A percentile compares a stretch with the other conserved stretches of the same genome.
These are phyloP conservation scores for Coniferiporia sulphurascens DNA, from an alignment of 1,284 basidiomycete genomes.

Conservation along the genomic window DNA sequence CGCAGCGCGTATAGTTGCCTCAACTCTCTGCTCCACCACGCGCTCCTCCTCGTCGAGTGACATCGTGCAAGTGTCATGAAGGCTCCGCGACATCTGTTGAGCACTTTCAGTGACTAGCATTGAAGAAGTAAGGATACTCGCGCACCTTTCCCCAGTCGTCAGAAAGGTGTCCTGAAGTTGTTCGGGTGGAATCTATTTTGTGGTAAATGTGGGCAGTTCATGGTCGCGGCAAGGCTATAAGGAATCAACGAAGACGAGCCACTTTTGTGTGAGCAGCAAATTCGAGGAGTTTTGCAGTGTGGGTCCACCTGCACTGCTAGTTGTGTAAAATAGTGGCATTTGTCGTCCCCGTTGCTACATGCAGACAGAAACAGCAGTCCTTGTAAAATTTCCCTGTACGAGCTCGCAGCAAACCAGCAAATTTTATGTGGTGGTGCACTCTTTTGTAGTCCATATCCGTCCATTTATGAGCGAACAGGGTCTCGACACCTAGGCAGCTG, in stretches of 20 bases:
- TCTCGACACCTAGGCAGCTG: too few relatives aligned
- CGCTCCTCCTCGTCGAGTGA: not conserved
- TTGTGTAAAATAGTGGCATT: not conserved
- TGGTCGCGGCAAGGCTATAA: not conserved
- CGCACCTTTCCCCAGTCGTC: not conserved
- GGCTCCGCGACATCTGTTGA: not conserved
- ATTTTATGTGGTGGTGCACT: not conserved
- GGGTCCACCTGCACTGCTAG: not conserved
- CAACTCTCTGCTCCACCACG: not conserved
- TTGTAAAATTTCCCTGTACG: not conserved
- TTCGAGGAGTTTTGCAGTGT: not conserved
- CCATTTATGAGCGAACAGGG: not conserved
- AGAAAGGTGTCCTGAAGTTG: not conserved
- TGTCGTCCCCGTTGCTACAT: not conserved
- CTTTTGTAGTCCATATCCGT: not conserved
- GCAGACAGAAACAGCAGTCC: not conserved
- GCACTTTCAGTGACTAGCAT: not conserved
- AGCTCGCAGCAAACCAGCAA: not conserved
- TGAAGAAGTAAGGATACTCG: not conserved
- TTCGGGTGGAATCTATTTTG: not conserved
- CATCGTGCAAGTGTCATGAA: not conserved
- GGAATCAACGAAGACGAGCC: not conserved
- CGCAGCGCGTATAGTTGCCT: not conserved
- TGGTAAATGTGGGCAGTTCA: not conserved
- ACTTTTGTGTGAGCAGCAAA: conserved; percentile 1